These are phyloP conservation scores for Blastobotrys petasosporus DNA, from an alignment of 1,139 yeast genomes.

Conservation along the genomic window DNA sequence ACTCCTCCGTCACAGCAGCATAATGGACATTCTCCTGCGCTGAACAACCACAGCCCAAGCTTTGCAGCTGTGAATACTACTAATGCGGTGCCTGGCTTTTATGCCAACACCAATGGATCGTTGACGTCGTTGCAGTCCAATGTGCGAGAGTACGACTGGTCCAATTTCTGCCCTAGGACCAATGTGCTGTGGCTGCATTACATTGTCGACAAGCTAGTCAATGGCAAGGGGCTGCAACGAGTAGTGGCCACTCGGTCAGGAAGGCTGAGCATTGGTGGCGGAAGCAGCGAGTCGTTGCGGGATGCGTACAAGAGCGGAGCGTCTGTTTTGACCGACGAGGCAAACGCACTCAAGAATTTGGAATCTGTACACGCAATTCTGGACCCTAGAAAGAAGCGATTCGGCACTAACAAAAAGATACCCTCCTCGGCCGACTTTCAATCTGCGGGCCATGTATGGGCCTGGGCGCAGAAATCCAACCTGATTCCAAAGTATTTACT, in stretches of 20 bases:
- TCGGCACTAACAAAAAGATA: conserved; percentile 15
- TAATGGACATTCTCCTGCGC: background rate
- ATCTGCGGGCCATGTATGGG: conserved; percentile 27
- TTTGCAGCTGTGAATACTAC: conserved; percentile 9
- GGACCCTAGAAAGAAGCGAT: conserved; percentile 34
- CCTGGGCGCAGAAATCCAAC: conserved; percentile 28
- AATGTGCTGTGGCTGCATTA: conserved; percentile 48
- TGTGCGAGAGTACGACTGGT: conserved; percentile 37
- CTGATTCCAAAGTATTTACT: conserved; percentile 17
- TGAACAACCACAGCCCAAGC: conserved; percentile 10
- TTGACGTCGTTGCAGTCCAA: no score
- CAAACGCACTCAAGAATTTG: conserved; percentile 25
- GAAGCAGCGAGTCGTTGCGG: conserved; percentile 20
- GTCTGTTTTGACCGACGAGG: conserved; percentile 19
- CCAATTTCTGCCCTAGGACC: conserved; percentile 39
- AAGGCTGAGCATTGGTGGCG: conserved; percentile 24
- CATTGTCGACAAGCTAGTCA: conserved; percentile 39
- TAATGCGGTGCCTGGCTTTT: background rate
- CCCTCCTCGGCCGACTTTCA: conserved; percentile 22
- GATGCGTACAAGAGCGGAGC: conserved; percentile 21
- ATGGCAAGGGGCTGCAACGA: conserved; percentile 33
- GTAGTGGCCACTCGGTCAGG: conserved; percentile 24
- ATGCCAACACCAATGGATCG: conserved; percentile 1
- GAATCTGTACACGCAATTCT: conserved; percentile 29
- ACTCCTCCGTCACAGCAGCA: conserved; percentile 7